Percentiles rank a stretch among this genome's conserved stretches.
phyloP scores from a whole-genome alignment of 352 stramenopile species.

The Pythium periplocum region DNA sequence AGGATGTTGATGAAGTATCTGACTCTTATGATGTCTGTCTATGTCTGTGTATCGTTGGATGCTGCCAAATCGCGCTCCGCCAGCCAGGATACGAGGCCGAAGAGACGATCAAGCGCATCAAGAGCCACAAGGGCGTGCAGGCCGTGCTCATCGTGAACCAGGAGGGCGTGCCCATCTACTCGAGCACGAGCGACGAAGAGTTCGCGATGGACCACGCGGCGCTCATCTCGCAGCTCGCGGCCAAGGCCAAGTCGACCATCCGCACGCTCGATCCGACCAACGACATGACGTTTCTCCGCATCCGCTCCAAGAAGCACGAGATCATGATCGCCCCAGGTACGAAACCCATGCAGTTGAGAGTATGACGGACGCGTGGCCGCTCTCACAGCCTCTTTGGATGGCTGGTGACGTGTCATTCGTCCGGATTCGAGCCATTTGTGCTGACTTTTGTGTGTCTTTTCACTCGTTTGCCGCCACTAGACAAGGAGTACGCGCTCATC shows the following conservation, averaged over 20 bases:
- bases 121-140: conserved; percentile 92
- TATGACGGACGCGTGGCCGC: too few relatives aligned
- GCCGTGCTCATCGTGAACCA: conserved; percentile 92
- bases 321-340: conserved; percentile 88
- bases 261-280: conserved; percentile 89
- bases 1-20: too few relatives aligned
- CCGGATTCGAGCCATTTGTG: background rate
- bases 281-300: conserved; percentile 91
- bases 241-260: conserved; percentile 89
- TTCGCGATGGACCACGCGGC: conserved; percentile 83
- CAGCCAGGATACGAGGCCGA: conserved; percentile 89
- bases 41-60: too few relatives aligned
- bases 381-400: too few relatives aligned
- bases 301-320: conserved; percentile 93
- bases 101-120: conserved; percentile 93
- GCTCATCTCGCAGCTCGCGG: conserved; percentile 85
- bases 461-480: conserved; percentile 17
- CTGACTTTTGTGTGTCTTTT: conserved; percentile 2
- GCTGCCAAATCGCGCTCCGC: too few relatives aligned
- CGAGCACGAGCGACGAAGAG: conserved; percentile 87
- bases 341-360: background rate
- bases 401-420: too few relatives aligned
- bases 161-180: conserved; percentile 90
- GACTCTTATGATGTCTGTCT: too few relatives aligned
- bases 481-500: conserved; percentile 93